Evolutionary conservation across 306 rosid species (phyloP).

Genomic region (Pyrus bretschneideri): DNA sequence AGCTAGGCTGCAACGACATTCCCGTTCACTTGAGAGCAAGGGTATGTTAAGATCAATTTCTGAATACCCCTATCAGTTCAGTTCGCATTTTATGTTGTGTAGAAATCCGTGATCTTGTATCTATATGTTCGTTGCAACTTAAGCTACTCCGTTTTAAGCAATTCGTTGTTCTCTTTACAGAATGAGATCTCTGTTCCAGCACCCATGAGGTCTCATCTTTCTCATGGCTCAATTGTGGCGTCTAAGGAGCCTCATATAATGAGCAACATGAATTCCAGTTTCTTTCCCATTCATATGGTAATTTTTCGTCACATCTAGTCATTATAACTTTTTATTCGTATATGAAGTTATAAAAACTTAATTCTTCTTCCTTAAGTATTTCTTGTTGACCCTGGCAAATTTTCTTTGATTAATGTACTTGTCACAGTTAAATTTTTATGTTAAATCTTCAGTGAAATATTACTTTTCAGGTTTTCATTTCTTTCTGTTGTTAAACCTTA

Average conservation of each 20-base stretch:
- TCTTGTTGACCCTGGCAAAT: not conserved
- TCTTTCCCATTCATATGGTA: slow-evolving; percentile 54
- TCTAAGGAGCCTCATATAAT: slow-evolving; percentile 40
- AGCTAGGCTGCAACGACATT: slow-evolving; percentile 31
- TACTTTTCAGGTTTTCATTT: not conserved
- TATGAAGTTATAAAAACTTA: not conserved
- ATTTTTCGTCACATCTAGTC: not conserved
- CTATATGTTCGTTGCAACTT: not conserved
- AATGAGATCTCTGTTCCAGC: slow-evolving; percentile 46
- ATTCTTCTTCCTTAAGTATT: not conserved
- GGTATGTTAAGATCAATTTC: slow-evolving; percentile 39
- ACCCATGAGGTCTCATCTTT: slow-evolving; percentile 28
- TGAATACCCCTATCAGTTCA: not conserved
- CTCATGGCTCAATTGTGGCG: slow-evolving; percentile 38
- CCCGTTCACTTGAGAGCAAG: slow-evolving; percentile 33
- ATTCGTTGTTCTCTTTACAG: slow-evolving; percentile 22
- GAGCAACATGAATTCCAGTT: slow-evolving; percentile 29
- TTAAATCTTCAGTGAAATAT: not conserved
- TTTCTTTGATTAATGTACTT: not conserved
- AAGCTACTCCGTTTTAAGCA: not conserved
- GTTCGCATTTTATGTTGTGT: not conserved
- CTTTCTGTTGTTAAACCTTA: not conserved
- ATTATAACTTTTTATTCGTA: not conserved
- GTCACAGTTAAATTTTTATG: not conserved
- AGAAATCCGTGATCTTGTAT: not conserved